Evolutionary conservation across 2,329 filamentous ascomycete genomes (phyloP), one percentile per base, ranked within the genome.

Genomic region (Aspergillus sp.): DNA sequence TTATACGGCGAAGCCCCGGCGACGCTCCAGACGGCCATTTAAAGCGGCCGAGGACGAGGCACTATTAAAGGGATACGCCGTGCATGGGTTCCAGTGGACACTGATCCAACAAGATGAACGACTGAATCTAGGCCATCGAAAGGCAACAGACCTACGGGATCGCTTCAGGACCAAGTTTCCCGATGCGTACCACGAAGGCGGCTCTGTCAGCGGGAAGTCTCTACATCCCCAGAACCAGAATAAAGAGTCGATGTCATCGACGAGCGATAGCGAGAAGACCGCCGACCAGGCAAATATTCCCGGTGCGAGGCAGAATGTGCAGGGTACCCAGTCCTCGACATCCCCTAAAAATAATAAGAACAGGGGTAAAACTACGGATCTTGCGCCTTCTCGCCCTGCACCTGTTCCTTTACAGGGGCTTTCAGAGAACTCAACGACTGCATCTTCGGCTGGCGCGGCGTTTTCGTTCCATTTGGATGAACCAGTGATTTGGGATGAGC

Each of bases 91-190:
- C 43, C 70, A 75, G 38, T 84, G 81, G 81, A 78, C 77, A 7
- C 60, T 70, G 5, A 83, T 84, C 44, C 71, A 74, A 49, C 72
- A 78, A 47, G 79, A 83, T 49, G 63, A 65, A 9, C 67, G 72
- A 4, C 61, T 82, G 3, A 70, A 73, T 8, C 70, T 83, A 40
- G 57, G 61, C 7, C 68, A 74, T 52, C 72, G 80, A 38, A 73
- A 73, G 40, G 69, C 77, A 10, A 81, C 78, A 2, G 80, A 83
- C 55, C 58, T 84, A 9, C 71, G 81, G 30, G 81, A 83, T 58
- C 75, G 80, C 3, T 80, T 83, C 52, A 71, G 80, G 10, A 80
- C 77, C 5, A 73, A 73, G 30, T 83, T 76, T 53, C 78, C 80
- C 0, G 71, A 80, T 29, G 68, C 73, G 12, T 83, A 81, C 56